Percentiles rank a stretch among this genome's conserved stretches.
These are phyloP conservation scores for Pholiota adiposa DNA, from an alignment of 1,284 basidiomycete species.

Conservation along the genomic window DNA sequence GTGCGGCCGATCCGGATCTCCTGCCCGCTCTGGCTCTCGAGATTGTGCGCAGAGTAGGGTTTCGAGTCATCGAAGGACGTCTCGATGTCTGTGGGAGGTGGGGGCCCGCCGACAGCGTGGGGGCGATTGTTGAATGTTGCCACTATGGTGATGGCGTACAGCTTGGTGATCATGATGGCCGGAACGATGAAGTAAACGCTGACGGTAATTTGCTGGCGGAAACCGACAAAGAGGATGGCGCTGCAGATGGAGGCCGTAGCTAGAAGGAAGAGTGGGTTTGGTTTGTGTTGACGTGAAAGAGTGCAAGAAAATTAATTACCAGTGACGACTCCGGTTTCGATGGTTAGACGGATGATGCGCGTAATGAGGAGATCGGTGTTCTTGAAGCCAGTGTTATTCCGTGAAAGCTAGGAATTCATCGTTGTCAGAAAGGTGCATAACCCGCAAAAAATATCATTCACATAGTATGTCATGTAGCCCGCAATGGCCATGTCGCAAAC, in stretches of 20 bases:
- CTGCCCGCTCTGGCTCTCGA: conserved; percentile 13
- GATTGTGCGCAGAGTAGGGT: conserved; percentile 13
- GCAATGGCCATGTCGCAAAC: conserved; percentile 28
- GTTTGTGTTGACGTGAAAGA: background rate
- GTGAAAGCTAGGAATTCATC: conserved; percentile 20
- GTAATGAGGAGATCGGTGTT: conserved; percentile 27
- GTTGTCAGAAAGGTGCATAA: background rate
- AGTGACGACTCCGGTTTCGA: conserved; percentile 29
- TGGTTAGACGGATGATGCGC: conserved; percentile 26
- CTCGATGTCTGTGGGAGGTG: conserved; percentile 21
- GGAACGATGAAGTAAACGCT: conserved; percentile 31
- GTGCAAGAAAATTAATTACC: conserved; percentile 10
- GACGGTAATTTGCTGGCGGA: conserved; percentile 23
- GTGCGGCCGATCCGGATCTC: conserved; percentile 28
- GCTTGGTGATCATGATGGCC: conserved; percentile 29
- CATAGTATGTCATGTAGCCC: conserved; percentile 28
- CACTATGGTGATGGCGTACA: conserved; percentile 29
- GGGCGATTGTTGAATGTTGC: conserved; percentile 31
- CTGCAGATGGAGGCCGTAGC: conserved; percentile 28
- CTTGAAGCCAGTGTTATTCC: conserved; percentile 26
- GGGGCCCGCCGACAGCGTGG: conserved; percentile 23
- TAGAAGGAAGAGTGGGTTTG: background rate
- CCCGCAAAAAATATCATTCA: conserved; percentile 4
- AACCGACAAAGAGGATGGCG: conserved; percentile 29
- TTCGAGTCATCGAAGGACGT: conserved; percentile 23